Conservation (phyloP, 1,139 yeast species). For the Schizosaccharomyces versatilis region DNA sequence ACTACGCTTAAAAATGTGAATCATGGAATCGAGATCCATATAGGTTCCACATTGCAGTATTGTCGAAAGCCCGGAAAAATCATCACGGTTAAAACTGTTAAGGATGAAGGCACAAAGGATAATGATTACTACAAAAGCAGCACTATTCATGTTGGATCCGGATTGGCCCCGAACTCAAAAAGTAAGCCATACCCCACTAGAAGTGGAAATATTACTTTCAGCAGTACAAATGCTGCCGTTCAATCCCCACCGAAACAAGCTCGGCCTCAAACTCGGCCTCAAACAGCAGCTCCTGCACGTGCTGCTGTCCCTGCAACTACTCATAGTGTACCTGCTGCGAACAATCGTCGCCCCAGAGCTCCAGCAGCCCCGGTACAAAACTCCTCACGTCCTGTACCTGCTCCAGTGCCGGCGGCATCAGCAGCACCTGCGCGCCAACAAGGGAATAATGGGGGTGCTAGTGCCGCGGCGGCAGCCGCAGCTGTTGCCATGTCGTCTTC, state of each 20-base stretch:
- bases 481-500: too few species aligned
- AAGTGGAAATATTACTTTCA: conserved; percentile 15
- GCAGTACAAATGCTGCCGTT: conserved; percentile 11
- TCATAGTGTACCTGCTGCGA: conserved; percentile 11
- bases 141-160: conserved; percentile 58
- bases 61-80: conserved; percentile 71
- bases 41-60: conserved; percentile 61
- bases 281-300: neutral
- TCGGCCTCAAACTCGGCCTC: neutral
- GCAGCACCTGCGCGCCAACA: neutral
- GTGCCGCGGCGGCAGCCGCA: too few species aligned
- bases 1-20: conserved; percentile 51
- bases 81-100: conserved; percentile 48
- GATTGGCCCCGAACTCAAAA: conserved; percentile 48
- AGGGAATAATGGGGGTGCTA: too few species aligned
- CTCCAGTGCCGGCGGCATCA: neutral
- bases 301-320: neutral
- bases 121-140: conserved; percentile 76
- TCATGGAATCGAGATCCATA: conserved; percentile 31
- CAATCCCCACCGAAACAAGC: conserved; percentile 9
- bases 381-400: neutral
- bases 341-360: conserved; percentile 7
- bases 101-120: conserved; percentile 38
- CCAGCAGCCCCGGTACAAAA: too few species aligned
- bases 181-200: conserved; percentile 55